Percentiles rank a stretch among this genome's conserved stretches.
Evolutionary conservation across 106 monocot species (phyloP).

Genomic region (Alisma plantagoaquatica): DNA sequence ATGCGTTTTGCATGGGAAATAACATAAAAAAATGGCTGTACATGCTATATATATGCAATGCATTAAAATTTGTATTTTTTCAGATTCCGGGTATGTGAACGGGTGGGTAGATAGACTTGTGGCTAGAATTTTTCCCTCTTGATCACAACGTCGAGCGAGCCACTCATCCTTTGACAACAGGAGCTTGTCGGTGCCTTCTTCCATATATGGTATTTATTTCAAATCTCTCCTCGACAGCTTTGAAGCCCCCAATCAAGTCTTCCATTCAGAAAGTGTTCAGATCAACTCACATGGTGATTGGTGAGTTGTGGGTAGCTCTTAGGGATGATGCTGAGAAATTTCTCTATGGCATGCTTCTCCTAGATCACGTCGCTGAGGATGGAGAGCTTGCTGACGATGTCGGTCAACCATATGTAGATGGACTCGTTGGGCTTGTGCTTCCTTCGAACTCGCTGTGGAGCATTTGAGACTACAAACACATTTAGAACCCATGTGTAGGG

Average conservation of each 20-base stretch:
- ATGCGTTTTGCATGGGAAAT: too few species aligned
- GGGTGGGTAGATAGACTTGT: too few species aligned
- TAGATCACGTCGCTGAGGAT: constrained; percentile 8
- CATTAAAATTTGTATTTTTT: too few species aligned
- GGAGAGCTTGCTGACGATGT: constrained; percentile 6
- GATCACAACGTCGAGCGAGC: too few species aligned
- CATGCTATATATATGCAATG: too few species aligned
- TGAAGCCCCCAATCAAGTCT: not conserved
- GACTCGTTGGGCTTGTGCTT: constrained; percentile 5
- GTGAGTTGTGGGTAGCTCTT: not conserved
- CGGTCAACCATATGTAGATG: too few species aligned
- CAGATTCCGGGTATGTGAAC: too few species aligned
- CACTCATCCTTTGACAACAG: constrained; percentile 10
- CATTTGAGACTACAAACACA: constrained; percentile 4
- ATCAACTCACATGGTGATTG: constrained; percentile 5
- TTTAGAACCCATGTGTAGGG: constrained; percentile 7
- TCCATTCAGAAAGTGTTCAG: constrained; percentile 1
- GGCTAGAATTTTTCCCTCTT: too few species aligned
- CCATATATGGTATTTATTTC: not conserved
- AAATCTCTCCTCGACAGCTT: not conserved
- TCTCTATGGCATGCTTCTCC: constrained; percentile 8
- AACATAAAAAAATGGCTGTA: too few species aligned
- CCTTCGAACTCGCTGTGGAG: constrained; percentile 3
- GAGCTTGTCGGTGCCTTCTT: not conserved
- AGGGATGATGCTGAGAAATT: constrained; percentile 4